Evolutionary conservation across 495 filamentous ascomycete genomes (phyloP), one percentile per base, ranked within the genome.

Genomic region (Clohesyomyces aquaticus): DNA sequence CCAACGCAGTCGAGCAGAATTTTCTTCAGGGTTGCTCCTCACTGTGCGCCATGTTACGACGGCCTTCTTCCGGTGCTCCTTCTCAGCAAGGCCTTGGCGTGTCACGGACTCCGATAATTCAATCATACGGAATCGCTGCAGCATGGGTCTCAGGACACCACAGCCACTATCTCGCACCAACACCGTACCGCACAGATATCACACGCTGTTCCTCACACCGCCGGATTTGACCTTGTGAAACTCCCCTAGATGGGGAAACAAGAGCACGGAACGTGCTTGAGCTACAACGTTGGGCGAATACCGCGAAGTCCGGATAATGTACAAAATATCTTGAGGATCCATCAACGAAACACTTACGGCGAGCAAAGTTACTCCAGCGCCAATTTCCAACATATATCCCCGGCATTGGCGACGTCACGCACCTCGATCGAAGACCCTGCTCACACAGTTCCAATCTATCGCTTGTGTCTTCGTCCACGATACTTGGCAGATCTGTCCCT

Each of bases 81-180:
- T 3, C 16, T 26, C 25, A 4, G 49, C 25, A 29, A 49, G 21
- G 18, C 2, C 19, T 22, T 49, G 18, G 26, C 22, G 49, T 52
- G 49, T 26, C 49, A 18, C 49, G 49, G 49, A 52, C 23, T 52
- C 49, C 49, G 49, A 38, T 38, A 38, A 6, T 6, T 38, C 14
- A 6, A 38, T 38, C 14, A 14, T 38, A 38, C 32, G 32, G 32
- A 52, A 18, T 29, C 49, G 49, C 23, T 29, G 18, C 26, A 26
- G 14, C 49, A 23, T 16, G 23, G 16, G 29, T 9, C 29, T 32
- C 25, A 25, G 25, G 11, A 52, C 21, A 19, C 49, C 27, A 26
- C 49, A 52, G 49, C 21, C 18, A n/a, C n/a, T n/a, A n/a, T n/a
- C n/a, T 8, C 21, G 18, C 49, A 11, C 49, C 10, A 52, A 26